These are phyloP conservation scores for Colletotrichum viniferum DNA, from an alignment of 2,329 filamentous ascomycete genomes.

Conservation along the genomic window DNA sequence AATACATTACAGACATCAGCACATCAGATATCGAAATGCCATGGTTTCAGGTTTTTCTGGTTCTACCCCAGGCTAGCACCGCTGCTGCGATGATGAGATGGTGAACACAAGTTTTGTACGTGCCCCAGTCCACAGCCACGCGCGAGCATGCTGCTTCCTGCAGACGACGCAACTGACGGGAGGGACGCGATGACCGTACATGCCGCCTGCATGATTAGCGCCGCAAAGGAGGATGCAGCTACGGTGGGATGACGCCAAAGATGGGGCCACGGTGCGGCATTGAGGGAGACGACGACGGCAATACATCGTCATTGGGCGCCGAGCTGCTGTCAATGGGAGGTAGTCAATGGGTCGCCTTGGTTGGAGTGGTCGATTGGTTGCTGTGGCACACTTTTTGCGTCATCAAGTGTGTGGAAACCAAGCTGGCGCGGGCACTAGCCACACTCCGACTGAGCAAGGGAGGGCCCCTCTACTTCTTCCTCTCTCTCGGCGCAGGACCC, in stretches of 20 bases:
- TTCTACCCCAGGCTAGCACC: not conserved
- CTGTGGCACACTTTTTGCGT: slow-evolving; percentile 25
- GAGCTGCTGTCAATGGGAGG: not conserved
- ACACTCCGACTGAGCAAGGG: slow-evolving; percentile 12
- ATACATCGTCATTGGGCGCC: slow-evolving; percentile 9
- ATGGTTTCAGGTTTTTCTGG: slow-evolving; percentile 4
- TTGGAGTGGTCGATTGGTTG: slow-evolving; percentile 13
- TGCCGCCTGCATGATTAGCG: slow-evolving; percentile 14
- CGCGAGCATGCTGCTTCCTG: not conserved
- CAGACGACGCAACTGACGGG: not conserved
- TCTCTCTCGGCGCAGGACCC: not conserved
- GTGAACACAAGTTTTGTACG: not conserved
- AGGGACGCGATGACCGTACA: slow-evolving; percentile 11
- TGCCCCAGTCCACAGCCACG: not conserved
- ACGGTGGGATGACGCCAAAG: slow-evolving; percentile 20
- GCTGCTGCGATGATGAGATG: slow-evolving; percentile 4
- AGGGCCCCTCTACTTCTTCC: not conserved
- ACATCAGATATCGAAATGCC: not conserved
- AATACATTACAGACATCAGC: not conserved
- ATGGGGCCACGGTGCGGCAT: not conserved
- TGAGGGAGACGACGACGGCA: not conserved
- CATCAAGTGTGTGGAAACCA: slow-evolving; percentile 19
- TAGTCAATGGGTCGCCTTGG: slow-evolving; percentile 1
- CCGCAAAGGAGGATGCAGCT: not conserved
- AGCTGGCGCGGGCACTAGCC: slow-evolving; percentile 21